Evolutionary conservation across 257 asterid genomes (phyloP).

Genomic region (Solanum tarijense): DNA sequence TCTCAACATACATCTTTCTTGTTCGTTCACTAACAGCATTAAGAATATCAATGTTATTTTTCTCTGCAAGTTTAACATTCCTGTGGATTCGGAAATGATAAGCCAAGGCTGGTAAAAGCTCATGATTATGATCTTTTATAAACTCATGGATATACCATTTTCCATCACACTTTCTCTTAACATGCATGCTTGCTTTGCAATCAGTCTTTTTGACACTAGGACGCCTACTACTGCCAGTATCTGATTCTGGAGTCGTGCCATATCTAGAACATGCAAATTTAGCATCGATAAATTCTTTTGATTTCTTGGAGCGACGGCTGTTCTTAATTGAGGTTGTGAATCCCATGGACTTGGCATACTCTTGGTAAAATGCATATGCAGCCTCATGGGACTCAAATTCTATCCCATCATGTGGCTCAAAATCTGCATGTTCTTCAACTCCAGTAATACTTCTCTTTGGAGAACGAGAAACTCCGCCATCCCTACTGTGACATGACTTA

Average conservation of each 20-base stretch:
- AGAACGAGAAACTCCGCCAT: slow-evolving; percentile 24
- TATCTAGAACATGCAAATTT: slow-evolving; percentile 93
- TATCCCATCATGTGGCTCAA: slow-evolving; percentile 72
- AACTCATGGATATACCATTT: slow-evolving; percentile 92
- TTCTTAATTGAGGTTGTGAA: slow-evolving; percentile 95
- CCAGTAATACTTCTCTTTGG: slow-evolving; percentile 30
- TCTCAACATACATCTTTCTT: slow-evolving; percentile 91
- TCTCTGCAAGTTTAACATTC: slow-evolving; percentile 80
- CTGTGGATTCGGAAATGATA: slow-evolving; percentile 89
- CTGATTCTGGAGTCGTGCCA: slow-evolving; percentile 89
- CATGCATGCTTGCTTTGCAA: slow-evolving; percentile 98
- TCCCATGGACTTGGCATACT: slow-evolving; percentile 96
- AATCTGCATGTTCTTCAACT: slow-evolving; percentile 38
- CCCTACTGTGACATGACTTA: slow-evolving; percentile 23
- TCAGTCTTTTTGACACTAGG: slow-evolving; percentile 76
- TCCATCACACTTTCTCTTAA: slow-evolving; percentile 78
- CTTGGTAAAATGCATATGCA: slow-evolving; percentile 87
- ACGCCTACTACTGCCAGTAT: slow-evolving; percentile 61
- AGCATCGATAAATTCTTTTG: slow-evolving; percentile 93
- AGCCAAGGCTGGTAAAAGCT: slow-evolving; percentile 92
- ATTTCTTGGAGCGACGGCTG: slow-evolving; percentile 92
- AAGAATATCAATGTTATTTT: slow-evolving; percentile 77
- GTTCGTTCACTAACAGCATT: slow-evolving; percentile 94
- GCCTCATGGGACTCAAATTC: slow-evolving; percentile 89
- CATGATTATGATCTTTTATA: slow-evolving; percentile 87